Percentiles rank a stretch among this genome's conserved stretches.
These are phyloP conservation scores for Tephrocybe sp. DNA, from an alignment of 768 basidiomycete species.

Conservation along the genomic window DNA sequence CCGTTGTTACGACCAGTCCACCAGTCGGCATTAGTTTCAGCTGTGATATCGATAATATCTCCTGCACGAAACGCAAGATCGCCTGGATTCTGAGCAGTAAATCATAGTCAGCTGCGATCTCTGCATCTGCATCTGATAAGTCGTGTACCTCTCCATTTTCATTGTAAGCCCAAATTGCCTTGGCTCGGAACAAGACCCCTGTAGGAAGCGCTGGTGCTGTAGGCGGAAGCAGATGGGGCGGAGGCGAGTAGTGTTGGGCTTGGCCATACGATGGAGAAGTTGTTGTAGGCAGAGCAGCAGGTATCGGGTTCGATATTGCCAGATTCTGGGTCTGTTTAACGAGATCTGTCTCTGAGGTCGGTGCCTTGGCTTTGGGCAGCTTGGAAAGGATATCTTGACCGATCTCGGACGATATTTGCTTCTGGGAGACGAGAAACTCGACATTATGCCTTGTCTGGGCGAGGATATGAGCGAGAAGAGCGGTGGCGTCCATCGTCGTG, in stretches of 20 bases:
- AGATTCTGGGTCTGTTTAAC: constrained; percentile 9
- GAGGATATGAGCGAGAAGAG: constrained; percentile 43
- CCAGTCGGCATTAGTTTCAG: constrained; percentile 81
- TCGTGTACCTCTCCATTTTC: constrained; percentile 48
- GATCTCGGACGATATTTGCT: constrained; percentile 46
- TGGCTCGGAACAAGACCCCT: constrained; percentile 38
- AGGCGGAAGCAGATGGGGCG: constrained; percentile 7
- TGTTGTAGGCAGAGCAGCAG: constrained; percentile 11
- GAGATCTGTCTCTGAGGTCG: background rate
- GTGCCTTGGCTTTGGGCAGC: constrained; percentile 25
- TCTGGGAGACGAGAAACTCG: constrained; percentile 51
- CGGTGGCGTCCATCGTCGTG: constrained; percentile 14
- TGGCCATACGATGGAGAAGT: constrained; percentile 2
- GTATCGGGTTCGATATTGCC: background rate
- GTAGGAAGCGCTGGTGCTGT: constrained; percentile 11
- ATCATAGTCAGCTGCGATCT: background rate
- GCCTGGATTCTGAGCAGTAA: constrained; percentile 52
- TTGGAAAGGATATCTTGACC: constrained; percentile 45
- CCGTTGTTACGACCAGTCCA: constrained; percentile 75
- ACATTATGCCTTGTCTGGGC: constrained; percentile 56
- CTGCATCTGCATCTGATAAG: background rate
- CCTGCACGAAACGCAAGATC: constrained; percentile 76
- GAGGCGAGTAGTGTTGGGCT: background rate
- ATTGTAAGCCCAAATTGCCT: constrained; percentile 67
- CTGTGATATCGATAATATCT: constrained; percentile 71